Conservation (phyloP, 1,139 yeast genomes). For the Geotrichum siamense region DNA sequence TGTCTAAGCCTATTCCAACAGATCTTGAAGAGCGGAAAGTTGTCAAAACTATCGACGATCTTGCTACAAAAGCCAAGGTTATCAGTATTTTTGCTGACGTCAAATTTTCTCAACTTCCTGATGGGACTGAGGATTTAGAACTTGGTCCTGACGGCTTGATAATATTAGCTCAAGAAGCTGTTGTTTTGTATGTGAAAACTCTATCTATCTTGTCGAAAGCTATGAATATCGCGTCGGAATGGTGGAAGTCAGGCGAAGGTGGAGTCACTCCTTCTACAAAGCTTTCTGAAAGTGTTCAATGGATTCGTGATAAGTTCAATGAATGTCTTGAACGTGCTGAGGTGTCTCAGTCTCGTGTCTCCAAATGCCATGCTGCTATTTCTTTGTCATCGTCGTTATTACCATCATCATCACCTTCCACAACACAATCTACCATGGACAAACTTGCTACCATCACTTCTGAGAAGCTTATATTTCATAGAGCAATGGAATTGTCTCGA, state of each 20-base stretch:
- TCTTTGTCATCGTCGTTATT: conserved; percentile 17
- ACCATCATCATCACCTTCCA: conserved; percentile 18
- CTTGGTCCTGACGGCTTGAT: conserved; percentile 37
- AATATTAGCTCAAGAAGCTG: conserved; percentile 75
- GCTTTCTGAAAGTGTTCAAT: conserved; percentile 78
- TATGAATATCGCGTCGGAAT: conserved; percentile 73
- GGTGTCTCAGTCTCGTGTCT: conserved; percentile 45
- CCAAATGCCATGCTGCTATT: conserved; percentile 20
- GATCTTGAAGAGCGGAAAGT: conserved; percentile 36
- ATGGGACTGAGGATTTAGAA: conserved; percentile 1
- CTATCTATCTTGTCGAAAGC: conserved; percentile 75
- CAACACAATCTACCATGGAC: neutral
- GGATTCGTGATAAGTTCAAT: conserved; percentile 85
- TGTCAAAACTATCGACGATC: conserved; percentile 53
- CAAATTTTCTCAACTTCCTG: conserved; percentile 67
- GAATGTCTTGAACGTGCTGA: conserved; percentile 88
- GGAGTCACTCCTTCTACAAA: conserved; percentile 37
- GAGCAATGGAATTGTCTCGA: conserved; percentile 88
- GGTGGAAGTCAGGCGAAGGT: conserved; percentile 61
- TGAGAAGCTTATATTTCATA: conserved; percentile 79
- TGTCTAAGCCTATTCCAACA: conserved; percentile 22
- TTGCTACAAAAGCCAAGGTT: conserved; percentile 87
- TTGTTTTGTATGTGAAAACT: conserved; percentile 75
- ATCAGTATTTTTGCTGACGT: conserved; percentile 85
- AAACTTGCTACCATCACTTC: conserved; percentile 42